phyloP scores from a whole-genome alignment of 1,284 basidiomycete species.

The Tetrapyrgos nigripes region DNA sequence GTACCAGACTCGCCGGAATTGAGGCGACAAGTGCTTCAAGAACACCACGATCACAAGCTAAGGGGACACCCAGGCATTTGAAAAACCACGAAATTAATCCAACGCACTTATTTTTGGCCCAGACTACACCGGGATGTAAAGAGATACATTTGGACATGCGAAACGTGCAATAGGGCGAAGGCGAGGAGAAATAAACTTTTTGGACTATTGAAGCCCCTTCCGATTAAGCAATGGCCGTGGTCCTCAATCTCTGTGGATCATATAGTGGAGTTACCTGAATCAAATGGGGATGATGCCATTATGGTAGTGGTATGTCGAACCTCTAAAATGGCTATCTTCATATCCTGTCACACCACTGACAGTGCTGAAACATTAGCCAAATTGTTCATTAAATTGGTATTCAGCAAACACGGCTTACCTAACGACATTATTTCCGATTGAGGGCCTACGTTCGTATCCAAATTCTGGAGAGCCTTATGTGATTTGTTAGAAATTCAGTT shows the following conservation, averaged over 20 bases:
- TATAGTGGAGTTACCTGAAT: conserved; percentile 34
- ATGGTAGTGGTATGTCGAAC: conserved; percentile 26
- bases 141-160: conserved; percentile 18
- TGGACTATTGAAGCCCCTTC: conserved; percentile 9
- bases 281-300: conserved; percentile 32
- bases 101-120: conserved; percentile 29
- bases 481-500: background rate
- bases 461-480: conserved; percentile 9
- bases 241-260: conserved; percentile 11
- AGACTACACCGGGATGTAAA: conserved; percentile 18
- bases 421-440: conserved; percentile 1
- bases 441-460: conserved; percentile 10
- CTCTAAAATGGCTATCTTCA: conserved; percentile 24
- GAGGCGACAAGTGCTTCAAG: background rate
- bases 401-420: conserved; percentile 13
- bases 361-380: background rate
- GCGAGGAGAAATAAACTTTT: background rate
- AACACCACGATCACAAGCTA: conserved; percentile 8
- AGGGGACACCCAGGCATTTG: conserved; percentile 38
- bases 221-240: conserved; percentile 8
- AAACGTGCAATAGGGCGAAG: background rate
- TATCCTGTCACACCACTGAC: conserved; percentile 12
- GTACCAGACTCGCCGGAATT: background rate
- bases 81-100: conserved; percentile 32
- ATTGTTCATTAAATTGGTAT: conserved; percentile 5